A percentile compares a stretch with the other conserved stretches of the same genome.
phyloP scores from a whole-genome alignment of 2,329 filamentous ascomycete genomes.

The Aspergillus tamarii region DNA sequence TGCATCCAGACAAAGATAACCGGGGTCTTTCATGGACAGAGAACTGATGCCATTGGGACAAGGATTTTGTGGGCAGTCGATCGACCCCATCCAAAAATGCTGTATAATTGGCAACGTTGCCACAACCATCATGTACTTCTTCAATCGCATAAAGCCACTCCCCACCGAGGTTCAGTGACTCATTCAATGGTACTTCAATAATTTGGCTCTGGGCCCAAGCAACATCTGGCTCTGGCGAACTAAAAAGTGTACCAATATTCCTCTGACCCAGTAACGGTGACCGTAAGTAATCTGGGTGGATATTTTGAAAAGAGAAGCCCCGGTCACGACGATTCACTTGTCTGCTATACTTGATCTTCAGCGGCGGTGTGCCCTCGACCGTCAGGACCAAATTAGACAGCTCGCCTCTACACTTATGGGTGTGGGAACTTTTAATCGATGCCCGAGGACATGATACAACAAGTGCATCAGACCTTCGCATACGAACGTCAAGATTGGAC shows the following conservation, averaged over 20 bases:
- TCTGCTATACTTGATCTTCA: conserved; percentile 91
- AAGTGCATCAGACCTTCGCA: conserved; percentile 73
- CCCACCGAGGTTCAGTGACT: conserved; percentile 78
- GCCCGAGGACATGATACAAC: conserved; percentile 86
- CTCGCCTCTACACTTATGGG: conserved; percentile 80
- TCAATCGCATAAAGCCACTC: conserved; percentile 89
- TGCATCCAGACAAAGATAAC: conserved; percentile 72
- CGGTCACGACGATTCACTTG: conserved; percentile 81
- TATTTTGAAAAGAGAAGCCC: conserved; percentile 87
- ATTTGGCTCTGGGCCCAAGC: conserved; percentile 79
- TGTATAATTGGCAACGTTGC: conserved; percentile 78
- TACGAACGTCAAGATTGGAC: conserved; percentile 89
- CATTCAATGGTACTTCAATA: conserved; percentile 83
- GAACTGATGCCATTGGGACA: conserved; percentile 74
- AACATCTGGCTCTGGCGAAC: conserved; percentile 55
- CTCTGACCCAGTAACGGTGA: conserved; percentile 73
- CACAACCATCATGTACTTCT: conserved; percentile 87
- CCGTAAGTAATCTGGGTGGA: conserved; percentile 83
- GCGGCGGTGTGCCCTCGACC: conserved; percentile 83
- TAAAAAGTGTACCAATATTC: conserved; percentile 60
- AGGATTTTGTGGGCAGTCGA: conserved; percentile 58
- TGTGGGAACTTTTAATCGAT: conserved; percentile 65
- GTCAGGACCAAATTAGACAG: conserved; percentile 82
- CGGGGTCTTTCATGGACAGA: conserved; percentile 84
- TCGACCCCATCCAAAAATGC: conserved; percentile 68